A percentile compares a stretch with the other conserved stretches of the same genome.
phyloP scores from a whole-genome alignment of 768 basidiomycete genomes.

The Leccinum longicurvipes region DNA sequence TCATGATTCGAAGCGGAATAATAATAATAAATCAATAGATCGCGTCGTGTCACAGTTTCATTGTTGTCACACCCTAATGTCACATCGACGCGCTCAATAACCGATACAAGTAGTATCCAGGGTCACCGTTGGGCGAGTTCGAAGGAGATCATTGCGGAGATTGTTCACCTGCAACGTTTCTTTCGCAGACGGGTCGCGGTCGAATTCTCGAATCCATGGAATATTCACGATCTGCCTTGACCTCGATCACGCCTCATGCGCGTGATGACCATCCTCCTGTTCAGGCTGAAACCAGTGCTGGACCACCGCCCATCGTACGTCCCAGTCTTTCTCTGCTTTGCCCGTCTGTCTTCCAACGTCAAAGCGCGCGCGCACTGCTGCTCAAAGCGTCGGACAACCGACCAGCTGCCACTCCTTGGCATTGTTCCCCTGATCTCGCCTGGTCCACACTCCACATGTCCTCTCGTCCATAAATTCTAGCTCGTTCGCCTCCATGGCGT shows the following conservation, averaged over 20 bases:
- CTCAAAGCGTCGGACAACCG: constrained; percentile 5
- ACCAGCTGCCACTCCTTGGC: not conserved
- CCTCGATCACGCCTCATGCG: constrained; percentile 14
- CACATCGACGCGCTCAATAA: not conserved
- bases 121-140: not conserved
- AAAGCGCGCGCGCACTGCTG: constrained; percentile 7
- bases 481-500: not conserved
- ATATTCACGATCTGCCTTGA: constrained; percentile 1
- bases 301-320: not conserved
- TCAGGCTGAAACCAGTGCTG: constrained; percentile 14
- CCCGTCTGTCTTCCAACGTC: constrained; percentile 1
- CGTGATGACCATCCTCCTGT: constrained; percentile 14
- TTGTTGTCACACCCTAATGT: constrained; percentile 8
- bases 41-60: constrained; percentile 10
- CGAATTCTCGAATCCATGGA: constrained; percentile 6
- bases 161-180: constrained; percentile 16
- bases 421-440: constrained; percentile 17
- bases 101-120: not conserved
- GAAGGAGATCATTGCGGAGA: constrained; percentile 14
- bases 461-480: constrained; percentile 15
- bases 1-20: too few species aligned
- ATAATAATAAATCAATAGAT: not conserved
- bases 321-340: not conserved
- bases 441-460: constrained; percentile 23
- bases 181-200: not conserved